Percentiles rank a stretch among this genome's conserved stretches.
Conservation (phyloP, 2,329 filamentous ascomycete species). For the Madurella mycetomatis region DNA sequence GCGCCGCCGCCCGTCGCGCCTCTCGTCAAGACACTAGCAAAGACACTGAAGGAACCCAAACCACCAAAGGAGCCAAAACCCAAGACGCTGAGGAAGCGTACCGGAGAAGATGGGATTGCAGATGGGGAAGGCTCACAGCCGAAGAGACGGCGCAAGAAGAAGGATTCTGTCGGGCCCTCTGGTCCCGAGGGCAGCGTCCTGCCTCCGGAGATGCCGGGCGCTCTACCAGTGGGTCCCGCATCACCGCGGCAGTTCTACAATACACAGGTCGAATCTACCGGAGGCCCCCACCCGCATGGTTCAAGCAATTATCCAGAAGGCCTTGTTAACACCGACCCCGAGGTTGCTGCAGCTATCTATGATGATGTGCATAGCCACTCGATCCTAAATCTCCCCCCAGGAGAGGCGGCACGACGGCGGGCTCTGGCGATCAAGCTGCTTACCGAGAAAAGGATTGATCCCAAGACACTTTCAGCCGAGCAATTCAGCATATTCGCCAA, state of each 20-base stretch:
- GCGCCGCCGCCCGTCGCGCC: conserved; percentile 40
- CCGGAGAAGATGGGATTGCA: conserved; percentile 17
- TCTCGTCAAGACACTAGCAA: conserved; percentile 28
- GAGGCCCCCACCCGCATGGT: conserved; percentile 1
- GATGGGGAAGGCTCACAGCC: conserved; percentile 22
- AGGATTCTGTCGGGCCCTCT: conserved; percentile 17
- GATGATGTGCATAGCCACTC: conserved; percentile 26
- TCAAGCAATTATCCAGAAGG: conserved; percentile 19
- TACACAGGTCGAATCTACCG: conserved; percentile 4
- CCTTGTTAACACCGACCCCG: conserved; percentile 18
- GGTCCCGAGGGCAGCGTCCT: conserved; percentile 11
- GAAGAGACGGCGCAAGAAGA: conserved; percentile 30
- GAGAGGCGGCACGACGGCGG: conserved; percentile 47
- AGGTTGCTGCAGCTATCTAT: conserved; percentile 16
- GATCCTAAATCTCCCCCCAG: conserved; percentile 39
- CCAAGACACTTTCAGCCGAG: conserved; percentile 47
- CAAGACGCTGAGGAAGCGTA: conserved; percentile 27
- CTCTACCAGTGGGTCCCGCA: conserved; percentile 20
- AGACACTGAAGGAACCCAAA: conserved; percentile 25
- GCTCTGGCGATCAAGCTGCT: conserved; percentile 48
- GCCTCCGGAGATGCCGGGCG: conserved; percentile 25
- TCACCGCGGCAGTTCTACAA: conserved; percentile 19
- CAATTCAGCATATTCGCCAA: conserved; percentile 59
- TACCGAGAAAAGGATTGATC: conserved; percentile 44
- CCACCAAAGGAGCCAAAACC: conserved; percentile 23